These are phyloP conservation scores for Stellera chamaejasme DNA, from an alignment of 345 rosid species.

Conservation along the genomic window DNA sequence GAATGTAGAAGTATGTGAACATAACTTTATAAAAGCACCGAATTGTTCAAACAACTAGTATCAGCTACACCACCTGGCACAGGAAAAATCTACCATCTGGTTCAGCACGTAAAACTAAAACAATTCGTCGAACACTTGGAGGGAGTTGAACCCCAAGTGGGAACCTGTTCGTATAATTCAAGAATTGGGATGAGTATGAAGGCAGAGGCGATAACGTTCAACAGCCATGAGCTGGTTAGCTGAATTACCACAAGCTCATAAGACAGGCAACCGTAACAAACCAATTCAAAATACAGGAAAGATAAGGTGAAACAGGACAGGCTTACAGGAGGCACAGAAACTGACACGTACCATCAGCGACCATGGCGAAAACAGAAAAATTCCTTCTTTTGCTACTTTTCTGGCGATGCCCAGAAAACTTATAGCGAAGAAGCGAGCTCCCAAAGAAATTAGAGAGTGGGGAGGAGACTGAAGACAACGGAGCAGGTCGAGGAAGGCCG, in stretches of 20 bases:
- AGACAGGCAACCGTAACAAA: neutral
- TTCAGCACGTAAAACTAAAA: too few species aligned
- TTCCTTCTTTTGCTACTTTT: conserved; percentile 28
- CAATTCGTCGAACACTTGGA: conserved; percentile 21
- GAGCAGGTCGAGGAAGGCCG: conserved; percentile 40
- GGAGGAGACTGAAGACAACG: conserved; percentile 43
- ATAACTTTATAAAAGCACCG: too few species aligned
- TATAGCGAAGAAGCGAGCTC: conserved; percentile 29
- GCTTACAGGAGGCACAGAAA: neutral
- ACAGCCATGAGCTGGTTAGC: too few species aligned
- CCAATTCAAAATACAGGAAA: neutral
- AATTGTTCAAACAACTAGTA: too few species aligned
- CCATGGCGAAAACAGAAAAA: conserved; percentile 72
- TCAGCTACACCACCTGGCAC: too few species aligned
- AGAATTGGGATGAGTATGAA: neutral
- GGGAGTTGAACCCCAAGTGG: neutral
- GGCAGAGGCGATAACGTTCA: neutral
- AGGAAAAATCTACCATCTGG: too few species aligned
- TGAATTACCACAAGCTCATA: neutral
- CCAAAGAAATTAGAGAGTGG: conserved; percentile 49
- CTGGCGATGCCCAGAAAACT: conserved; percentile 18
- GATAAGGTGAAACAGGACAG: conserved; percentile 4
- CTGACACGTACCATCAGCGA: conserved; percentile 47
- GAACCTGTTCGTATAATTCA: too few species aligned
- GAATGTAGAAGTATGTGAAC: too few species aligned